Percentiles rank a stretch among this genome's conserved stretches.
phyloP scores from a whole-genome alignment of 371 early-diverging fungal species.

The Thermomucor indicae-seudaticae region DNA sequence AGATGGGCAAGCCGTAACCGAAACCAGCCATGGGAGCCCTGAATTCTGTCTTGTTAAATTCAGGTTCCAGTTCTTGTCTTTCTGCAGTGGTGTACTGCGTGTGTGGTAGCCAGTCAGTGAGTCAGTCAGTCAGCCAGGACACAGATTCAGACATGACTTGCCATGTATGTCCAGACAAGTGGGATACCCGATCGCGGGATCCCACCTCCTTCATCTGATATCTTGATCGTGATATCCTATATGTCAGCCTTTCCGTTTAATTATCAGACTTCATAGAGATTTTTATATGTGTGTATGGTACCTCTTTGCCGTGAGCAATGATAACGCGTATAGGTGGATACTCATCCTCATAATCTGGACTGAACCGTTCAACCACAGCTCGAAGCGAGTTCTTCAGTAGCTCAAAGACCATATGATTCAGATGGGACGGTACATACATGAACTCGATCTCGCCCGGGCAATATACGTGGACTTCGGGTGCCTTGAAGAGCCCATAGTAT shows the following conservation, averaged over 20 bases:
- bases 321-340: conserved; percentile 92
- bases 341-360: conserved; percentile 76
- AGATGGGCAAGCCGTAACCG: conserved; percentile 89
- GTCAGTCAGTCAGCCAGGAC: background rate
- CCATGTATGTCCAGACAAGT: conserved; percentile 95
- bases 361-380: conserved; percentile 91
- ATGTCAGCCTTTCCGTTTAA: no score
- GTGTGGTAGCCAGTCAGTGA: background rate
- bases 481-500: conserved; percentile 79
- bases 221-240: conserved; percentile 93
- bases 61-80: conserved; percentile 53
- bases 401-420: conserved; percentile 98
- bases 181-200: conserved; percentile 88
- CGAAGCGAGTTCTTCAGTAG: conserved; percentile 93
- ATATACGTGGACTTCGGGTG: conserved; percentile 80
- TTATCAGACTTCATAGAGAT: background rate
- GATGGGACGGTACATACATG: conserved; percentile 94
- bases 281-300: conserved; percentile 9
- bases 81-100: conserved; percentile 15
- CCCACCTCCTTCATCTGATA: conserved; percentile 95
- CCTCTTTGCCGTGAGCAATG: conserved; percentile 92
- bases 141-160: conserved; percentile 1
- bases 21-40: conserved; percentile 95
- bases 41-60: conserved; percentile 76
- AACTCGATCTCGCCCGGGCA: conserved; percentile 87